A percentile compares a stretch with the other conserved stretches of the same genome.
Conservation (phyloP, 441 rosid genomes). For the Pelargonium exstipulatum region DNA sequence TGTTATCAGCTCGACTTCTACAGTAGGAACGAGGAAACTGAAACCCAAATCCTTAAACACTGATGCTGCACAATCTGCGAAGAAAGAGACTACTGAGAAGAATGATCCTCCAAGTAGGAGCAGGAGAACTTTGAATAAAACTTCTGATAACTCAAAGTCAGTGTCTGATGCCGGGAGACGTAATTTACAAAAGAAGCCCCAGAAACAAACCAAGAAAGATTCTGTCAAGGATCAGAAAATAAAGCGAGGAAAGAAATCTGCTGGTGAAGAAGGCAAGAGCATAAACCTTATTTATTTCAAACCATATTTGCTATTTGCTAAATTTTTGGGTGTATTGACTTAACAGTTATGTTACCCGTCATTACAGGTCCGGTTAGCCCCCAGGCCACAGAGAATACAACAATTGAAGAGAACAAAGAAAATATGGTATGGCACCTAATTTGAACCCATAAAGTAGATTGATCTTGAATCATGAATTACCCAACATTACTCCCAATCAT, state of each 20-base stretch:
- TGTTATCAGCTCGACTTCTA: constrained; percentile 42
- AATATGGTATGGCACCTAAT: constrained; percentile 40
- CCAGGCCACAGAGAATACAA: constrained; percentile 21
- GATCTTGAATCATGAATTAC: neutral
- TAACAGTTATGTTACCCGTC: constrained; percentile 7
- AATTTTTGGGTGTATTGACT: neutral
- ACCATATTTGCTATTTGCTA: neutral
- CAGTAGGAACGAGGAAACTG: constrained; percentile 38
- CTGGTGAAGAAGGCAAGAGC: constrained; percentile 42
- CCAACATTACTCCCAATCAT: no score
- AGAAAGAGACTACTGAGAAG: constrained; percentile 37
- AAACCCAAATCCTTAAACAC: constrained; percentile 51
- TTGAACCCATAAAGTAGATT: neutral
- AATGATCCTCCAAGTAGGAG: constrained; percentile 32
- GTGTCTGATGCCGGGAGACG: constrained; percentile 32
- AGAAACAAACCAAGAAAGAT: constrained; percentile 45
- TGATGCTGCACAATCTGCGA: constrained; percentile 30
- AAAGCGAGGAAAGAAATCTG: constrained; percentile 39
- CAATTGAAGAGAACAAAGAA: constrained; percentile 65
- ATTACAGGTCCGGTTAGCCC: constrained; percentile 41
- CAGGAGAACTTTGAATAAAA: constrained; percentile 33
- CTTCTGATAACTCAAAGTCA: constrained; percentile 35
- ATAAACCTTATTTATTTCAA: neutral
- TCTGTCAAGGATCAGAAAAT: constrained; percentile 31
- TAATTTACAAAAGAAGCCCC: constrained; percentile 46